These are phyloP conservation scores for Rutstroemia sp. DNA, from an alignment of 2,329 filamentous ascomycete species.

Conservation along the genomic window DNA sequence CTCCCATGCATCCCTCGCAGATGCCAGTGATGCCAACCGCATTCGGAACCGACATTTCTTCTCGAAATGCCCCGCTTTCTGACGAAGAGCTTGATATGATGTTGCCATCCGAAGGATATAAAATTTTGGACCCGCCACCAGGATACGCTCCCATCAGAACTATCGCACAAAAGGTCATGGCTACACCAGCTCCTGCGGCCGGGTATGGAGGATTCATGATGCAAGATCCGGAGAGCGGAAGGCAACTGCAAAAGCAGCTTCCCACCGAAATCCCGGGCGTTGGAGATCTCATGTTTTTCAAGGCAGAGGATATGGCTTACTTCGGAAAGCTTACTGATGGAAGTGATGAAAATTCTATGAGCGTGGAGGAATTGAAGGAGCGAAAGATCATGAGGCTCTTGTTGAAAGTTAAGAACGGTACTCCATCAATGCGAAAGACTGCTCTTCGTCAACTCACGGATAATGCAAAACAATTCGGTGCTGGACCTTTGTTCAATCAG, in stretches of 20 bases:
- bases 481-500: conserved; percentile 91
- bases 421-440: conserved; percentile 97
- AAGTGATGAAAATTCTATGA: conserved; percentile 83
- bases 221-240: conserved; percentile 83
- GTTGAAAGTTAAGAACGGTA: conserved; percentile 98
- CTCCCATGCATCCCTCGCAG: conserved; percentile 68
- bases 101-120: conserved; percentile 87
- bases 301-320: conserved; percentile 97
- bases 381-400: conserved; percentile 96
- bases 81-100: conserved; percentile 93
- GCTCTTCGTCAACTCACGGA: conserved; percentile 94
- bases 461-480: conserved; percentile 92
- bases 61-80: conserved; percentile 72
- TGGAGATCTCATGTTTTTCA: conserved; percentile 95
- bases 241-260: conserved; percentile 79
- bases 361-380: conserved; percentile 93
- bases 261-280: conserved; percentile 95
- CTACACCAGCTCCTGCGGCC: conserved; percentile 64
- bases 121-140: conserved; percentile 80
- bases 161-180: conserved; percentile 66
- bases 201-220: conserved; percentile 74
- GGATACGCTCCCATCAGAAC: conserved; percentile 82
- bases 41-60: conserved; percentile 76
- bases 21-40: conserved; percentile 46
- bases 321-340: conserved; percentile 96